Percentiles rank a stretch among this genome's conserved stretches.
These are phyloP conservation scores for Colletotrichum incanum DNA, from an alignment of 2,329 filamentous ascomycete genomes.

Conservation along the genomic window DNA sequence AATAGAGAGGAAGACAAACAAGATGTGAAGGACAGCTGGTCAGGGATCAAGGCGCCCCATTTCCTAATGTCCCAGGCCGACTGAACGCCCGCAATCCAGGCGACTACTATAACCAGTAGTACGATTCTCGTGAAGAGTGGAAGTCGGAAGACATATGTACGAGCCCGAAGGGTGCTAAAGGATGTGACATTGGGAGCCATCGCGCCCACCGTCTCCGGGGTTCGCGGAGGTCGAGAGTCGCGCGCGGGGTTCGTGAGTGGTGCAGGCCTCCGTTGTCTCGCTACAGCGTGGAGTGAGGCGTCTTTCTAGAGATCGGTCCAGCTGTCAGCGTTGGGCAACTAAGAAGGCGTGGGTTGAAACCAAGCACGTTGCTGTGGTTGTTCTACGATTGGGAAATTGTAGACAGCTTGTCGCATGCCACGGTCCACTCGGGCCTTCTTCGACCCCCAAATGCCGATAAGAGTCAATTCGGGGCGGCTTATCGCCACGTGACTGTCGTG, in stretches of 20 bases:
- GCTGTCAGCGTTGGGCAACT: background rate
- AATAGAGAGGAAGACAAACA: constrained; percentile 67
- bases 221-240: background rate
- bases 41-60: constrained; percentile 86
- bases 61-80: constrained; percentile 79
- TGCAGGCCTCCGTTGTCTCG: background rate
- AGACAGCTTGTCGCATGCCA: constrained; percentile 33
- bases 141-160: constrained; percentile 87
- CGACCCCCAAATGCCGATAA: constrained; percentile 33
- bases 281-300: background rate
- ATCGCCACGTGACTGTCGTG: constrained; percentile 25
- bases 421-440: constrained; percentile 18
- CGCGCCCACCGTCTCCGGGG: constrained; percentile 15
- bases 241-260: background rate
- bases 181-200: constrained; percentile 37
- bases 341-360: constrained; percentile 8
- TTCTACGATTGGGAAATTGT: constrained; percentile 21
- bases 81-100: constrained; percentile 78
- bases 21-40: constrained; percentile 78
- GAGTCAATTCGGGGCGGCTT: background rate
- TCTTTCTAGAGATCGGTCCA: background rate
- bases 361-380: constrained; percentile 14
- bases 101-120: constrained; percentile 70
- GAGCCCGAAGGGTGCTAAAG: constrained; percentile 81
- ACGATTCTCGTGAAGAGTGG: constrained; percentile 86